Evolutionary conservation across 2,329 filamentous ascomycete species (phyloP), one percentile per base, ranked within the genome.

Genomic region (Trichoderma lentiforme): DNA sequence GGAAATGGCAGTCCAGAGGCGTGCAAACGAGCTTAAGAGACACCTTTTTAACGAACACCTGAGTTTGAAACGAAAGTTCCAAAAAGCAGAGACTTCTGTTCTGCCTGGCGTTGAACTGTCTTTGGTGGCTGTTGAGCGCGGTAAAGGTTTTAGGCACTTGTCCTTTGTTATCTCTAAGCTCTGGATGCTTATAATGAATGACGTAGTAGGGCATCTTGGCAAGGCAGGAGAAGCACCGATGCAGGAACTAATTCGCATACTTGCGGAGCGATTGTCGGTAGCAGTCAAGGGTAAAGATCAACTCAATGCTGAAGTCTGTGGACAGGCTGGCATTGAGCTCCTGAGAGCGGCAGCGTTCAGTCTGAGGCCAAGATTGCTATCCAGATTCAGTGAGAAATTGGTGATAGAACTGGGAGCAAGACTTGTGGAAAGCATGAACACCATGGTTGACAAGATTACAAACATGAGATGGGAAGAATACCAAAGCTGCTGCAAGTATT

Each of bases 101-200:
- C 28, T n/a, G 2, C 32, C 58, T 9, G 64, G 64, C 21, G 36
- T 68, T 12, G 64, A 68, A 58, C 34, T 68, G 12, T 24, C 58
- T 30, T 67, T 68, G 6, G 24, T 47, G 9, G 64, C 51, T 15
- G 18, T 58, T n/a, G 51, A 34, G 32, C 64, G 47, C 32, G 64
- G 51, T 3, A 30, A 53, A 15, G 30, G 4, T 18, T 68, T 57
- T 24, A 68, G 21, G 51, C 30, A 58, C 21, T n/a, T 68, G 24
- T 68, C 14, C 2, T 26, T 58, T 68, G 51, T 68, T 53, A 53
- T 68, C 34, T 68, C 51, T 21, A 68, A 68, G 51, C 21, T 68
- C 12, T 68, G 64, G 32, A 36, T 58, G 30, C 26, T 21, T 7
- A 32, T 21, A 11, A 15, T 39, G 28, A 28, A 2, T 12, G 28